Base-by-base conservation (phyloP, 2,329 filamentous ascomycete genomes). In the Dactylonectria macrodidyma region DNA sequence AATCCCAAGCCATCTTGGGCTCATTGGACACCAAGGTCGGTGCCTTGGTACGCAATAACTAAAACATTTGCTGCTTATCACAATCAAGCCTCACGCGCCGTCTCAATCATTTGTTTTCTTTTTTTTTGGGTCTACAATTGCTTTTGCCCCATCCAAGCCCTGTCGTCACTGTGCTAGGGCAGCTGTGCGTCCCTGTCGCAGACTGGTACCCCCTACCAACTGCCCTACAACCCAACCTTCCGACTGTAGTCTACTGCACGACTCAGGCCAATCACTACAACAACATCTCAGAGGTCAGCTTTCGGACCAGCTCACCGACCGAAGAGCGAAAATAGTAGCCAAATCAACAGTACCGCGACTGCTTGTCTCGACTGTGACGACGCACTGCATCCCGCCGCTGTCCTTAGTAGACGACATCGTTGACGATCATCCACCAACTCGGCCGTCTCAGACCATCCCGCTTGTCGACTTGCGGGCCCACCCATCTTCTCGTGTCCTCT, bases 401-500 rank as follows among this genome's bases (percentile, higher is more conserved):
- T 36, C 50, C 36, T 36, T 24, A 7, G 41, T 52, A 30, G 7
- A 14, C 44, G 52, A 14, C 44, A 44, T 52, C 52, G 33, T 41
- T 26, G 51, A 36, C 51, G 46, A 55, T 61, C 52, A 19, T 47
- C 44, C 52, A 57, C 51, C 30, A 46, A 48, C 48, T 59, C 47
- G 52, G 16, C 52, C 48, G 52, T 57, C 60, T 62, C 60, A 51
- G 51, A 57, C 60, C 52, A 50, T 62, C 60, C 44, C 51, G 60
- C 60, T 50, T 62, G 36, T 62, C 41, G 55, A 62, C 60, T 57
- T 57, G 22, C 33, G 59, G 52, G 52, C 33, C 60, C 60, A 62
- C 60, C 47, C 60, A 44, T 36, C 38, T 22, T 48, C 61, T 26
- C 48, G 36, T 44, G 36, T 65, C 63, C 34, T 51, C 46, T 61